Evolutionary conservation across 2,329 filamentous ascomycete genomes (phyloP).

Genomic region (Talaromyces sp.): DNA sequence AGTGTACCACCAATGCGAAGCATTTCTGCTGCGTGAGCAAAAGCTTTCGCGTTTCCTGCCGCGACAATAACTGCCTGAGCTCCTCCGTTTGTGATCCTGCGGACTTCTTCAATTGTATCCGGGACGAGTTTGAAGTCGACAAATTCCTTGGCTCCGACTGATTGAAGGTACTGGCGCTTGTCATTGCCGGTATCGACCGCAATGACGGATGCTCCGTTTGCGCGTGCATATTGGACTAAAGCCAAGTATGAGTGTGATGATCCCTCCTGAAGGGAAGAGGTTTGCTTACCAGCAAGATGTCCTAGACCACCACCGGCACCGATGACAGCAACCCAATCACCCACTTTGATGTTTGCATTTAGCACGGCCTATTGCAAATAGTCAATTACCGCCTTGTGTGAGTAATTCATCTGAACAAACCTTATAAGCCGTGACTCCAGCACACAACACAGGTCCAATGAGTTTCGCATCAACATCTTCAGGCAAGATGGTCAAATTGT

Average conservation of each 20-base stretch:
- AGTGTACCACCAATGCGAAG: slow-evolving; percentile 43
- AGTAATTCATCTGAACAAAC: slow-evolving; percentile 19
- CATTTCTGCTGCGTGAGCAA: slow-evolving; percentile 44
- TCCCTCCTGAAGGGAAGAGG: too few relatives aligned
- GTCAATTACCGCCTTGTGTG: neutral
- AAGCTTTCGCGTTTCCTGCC: slow-evolving; percentile 42
- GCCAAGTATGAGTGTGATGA: slow-evolving; percentile 3
- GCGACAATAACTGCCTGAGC: slow-evolving; percentile 44
- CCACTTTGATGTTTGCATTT: slow-evolving; percentile 40
- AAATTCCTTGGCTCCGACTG: slow-evolving; percentile 40
- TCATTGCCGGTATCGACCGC: slow-evolving; percentile 40
- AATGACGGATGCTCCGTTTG: slow-evolving; percentile 42
- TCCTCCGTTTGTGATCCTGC: slow-evolving; percentile 38
- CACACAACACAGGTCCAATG: slow-evolving; percentile 45
- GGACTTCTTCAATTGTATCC: slow-evolving; percentile 35
- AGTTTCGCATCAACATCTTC: slow-evolving; percentile 42
- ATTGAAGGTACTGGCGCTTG: slow-evolving; percentile 39
- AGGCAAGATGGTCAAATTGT: slow-evolving; percentile 44
- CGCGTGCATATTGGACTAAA: slow-evolving; percentile 45
- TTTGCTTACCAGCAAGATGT: slow-evolving; percentile 40
- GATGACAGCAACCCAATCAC: slow-evolving; percentile 45
- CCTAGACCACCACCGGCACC: slow-evolving; percentile 48
- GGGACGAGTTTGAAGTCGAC: slow-evolving; percentile 38
- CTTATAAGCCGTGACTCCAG: slow-evolving; percentile 46
- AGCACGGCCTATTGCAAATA: slow-evolving; percentile 35